Conservation (phyloP, 257 asterid genomes). For the Leptodermis oblonga region DNA sequence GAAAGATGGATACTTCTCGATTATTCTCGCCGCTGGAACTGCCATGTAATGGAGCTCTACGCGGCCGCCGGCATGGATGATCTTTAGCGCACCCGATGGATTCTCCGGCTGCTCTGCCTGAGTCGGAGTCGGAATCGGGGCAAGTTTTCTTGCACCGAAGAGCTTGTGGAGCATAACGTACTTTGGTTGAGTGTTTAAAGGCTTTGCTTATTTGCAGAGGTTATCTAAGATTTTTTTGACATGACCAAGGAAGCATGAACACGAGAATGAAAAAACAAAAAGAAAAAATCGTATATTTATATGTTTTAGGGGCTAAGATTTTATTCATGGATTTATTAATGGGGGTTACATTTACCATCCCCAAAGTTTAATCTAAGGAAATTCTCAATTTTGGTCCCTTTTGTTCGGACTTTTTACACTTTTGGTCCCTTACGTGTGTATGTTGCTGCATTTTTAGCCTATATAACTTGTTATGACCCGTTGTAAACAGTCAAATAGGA, state of each 20-base stretch:
- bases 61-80: conserved; percentile 59
- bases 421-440: no score
- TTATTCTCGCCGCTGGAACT: conserved; percentile 50
- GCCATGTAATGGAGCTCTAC: conserved; percentile 70
- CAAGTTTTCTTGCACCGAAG: conserved; percentile 7
- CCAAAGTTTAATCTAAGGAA: no score
- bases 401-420: no score
- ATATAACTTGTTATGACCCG: no score
- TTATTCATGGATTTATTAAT: no score
- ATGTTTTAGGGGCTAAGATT: not conserved
- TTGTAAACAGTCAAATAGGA: no score
- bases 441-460: no score
- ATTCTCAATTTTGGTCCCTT: no score
- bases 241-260: not conserved
- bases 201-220: not conserved
- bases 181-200: not conserved
- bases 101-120: not conserved
- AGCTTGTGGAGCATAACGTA: conserved; percentile 9
- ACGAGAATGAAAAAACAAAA: not conserved
- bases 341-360: no score
- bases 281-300: conserved; percentile 1
- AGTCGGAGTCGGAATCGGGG: not conserved
- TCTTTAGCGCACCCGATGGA: conserved; percentile 41
- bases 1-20: conserved; percentile 54
- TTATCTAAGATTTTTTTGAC: not conserved